phyloP scores from a whole-genome alignment of 176 grass and related monocot genomes.

The Raddia distichophylla region DNA sequence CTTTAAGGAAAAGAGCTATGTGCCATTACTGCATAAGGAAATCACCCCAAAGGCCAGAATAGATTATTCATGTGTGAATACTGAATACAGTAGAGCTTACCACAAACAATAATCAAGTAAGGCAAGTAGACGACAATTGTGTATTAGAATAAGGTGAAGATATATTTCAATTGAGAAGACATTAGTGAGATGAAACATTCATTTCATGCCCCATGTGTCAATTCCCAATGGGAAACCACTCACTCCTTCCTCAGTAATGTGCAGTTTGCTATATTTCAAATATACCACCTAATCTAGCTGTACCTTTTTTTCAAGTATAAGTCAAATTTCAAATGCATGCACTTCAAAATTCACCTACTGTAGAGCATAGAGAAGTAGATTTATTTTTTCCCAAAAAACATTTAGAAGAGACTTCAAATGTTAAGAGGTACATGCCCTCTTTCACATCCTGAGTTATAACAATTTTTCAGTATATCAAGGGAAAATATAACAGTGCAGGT shows the following conservation, averaged over 20 bases:
- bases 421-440: neutral
- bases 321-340: conserved; percentile 7
- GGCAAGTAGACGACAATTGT: neutral
- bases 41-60: neutral
- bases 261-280: conserved; percentile 16
- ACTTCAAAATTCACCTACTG: neutral
- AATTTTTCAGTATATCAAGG: conserved; percentile 13
- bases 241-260: neutral
- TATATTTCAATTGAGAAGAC: neutral
- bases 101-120: neutral
- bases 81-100: neutral
- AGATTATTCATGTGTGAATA: neutral
- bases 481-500: neutral
- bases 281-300: neutral
- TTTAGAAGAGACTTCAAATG: conserved; percentile 4
- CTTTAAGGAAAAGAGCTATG: neutral
- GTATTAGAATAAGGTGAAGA: neutral
- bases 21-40: neutral
- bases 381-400: neutral
- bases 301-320: neutral
- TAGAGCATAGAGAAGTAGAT: neutral
- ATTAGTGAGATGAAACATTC: conserved; percentile 6
- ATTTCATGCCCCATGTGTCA: neutral
- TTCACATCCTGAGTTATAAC: neutral
- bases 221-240: neutral